Conservation (phyloP, 2,329 filamentous ascomycete species). For the Raffaelea ambrosiae region DNA sequence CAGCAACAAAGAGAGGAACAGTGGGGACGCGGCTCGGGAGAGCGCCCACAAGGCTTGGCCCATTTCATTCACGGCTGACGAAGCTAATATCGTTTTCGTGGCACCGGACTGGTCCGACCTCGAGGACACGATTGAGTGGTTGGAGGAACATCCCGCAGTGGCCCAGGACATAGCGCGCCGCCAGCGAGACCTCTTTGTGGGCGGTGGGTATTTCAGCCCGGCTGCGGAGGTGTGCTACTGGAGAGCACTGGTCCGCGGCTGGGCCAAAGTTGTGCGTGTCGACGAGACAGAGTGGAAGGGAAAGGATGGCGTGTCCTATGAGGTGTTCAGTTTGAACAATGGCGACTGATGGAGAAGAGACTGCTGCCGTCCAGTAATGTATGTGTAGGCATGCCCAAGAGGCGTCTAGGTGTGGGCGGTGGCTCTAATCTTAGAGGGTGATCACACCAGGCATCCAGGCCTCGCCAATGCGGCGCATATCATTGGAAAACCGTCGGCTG, state of each 20-base stretch:
- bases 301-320: slow-evolving; percentile 26
- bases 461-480: slow-evolving; percentile 80
- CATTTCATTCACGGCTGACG: slow-evolving; percentile 18
- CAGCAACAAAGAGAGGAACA: too few species aligned
- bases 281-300: slow-evolving; percentile 26
- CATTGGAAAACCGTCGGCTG: slow-evolving; percentile 69
- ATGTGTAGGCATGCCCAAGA: too few species aligned
- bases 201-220: slow-evolving; percentile 35
- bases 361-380: too few species aligned
- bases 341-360: background rate
- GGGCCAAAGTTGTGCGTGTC: slow-evolving; percentile 31
- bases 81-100: slow-evolving; percentile 43
- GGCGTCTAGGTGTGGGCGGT: too few species aligned
- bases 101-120: slow-evolving; percentile 43
- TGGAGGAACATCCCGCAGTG: slow-evolving; percentile 32
- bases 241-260: slow-evolving; percentile 38
- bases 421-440: slow-evolving; percentile 42
- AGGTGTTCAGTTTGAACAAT: slow-evolving; percentile 25
- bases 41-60: slow-evolving; percentile 29
- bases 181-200: slow-evolving; percentile 34
- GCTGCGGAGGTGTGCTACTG: slow-evolving; percentile 47
- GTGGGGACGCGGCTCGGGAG: slow-evolving; percentile 11
- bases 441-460: slow-evolving; percentile 69
- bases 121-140: slow-evolving; percentile 33
- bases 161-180: slow-evolving; percentile 38